Base-by-base conservation (phyloP, 2,329 filamentous ascomycete genomes). In the Colletotrichum cereale region DNA sequence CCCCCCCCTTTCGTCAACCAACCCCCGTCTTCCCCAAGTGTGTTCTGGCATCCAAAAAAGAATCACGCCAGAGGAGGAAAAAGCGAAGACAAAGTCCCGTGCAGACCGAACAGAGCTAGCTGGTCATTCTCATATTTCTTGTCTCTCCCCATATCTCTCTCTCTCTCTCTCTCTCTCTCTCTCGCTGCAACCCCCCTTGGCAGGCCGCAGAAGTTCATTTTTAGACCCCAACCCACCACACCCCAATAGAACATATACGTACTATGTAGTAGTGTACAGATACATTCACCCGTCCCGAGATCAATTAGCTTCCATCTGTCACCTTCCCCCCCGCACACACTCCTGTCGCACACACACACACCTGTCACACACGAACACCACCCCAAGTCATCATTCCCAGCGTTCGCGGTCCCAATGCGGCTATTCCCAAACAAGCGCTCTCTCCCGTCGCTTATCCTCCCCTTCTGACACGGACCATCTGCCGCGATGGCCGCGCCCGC, bases 221-320 rank as follows among this genome's bases (percentile, higher is more conserved):
- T 71, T 67, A 71, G 67, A 71, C 67, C 63, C 67, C 67, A 55
- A 66, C 55, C 26, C 53, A 29, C 48, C 42, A 31, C 50, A 52
- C 50, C 24, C 10, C 14, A 14, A n/a, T 12, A 31, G 5, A 6
- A 14, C 24, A 38, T 21, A 36, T 38, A 38, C 36, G 8, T 8
- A 38, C 36, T 11, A n/a, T n/a, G n/a, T n/a, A n/a, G n/a, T n/a
- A n/a, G n/a, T n/a, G n/a, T n/a, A n/a, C n/a, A n/a, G n/a, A n/a
- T 38, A 44, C 42, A 12, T n/a, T 16, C 2, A 24, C 21, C 11
- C 57, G 8, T 18, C 29, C 21, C 21, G 10, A 21, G 34, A 7
- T 40, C 16, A 14, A 16, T 11, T 47, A 60, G 38, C 40, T 60
- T 48, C 14, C 14, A 31, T 16, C 12, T 6, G 16, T 42, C 40